phyloP scores from a whole-genome alignment of 2,329 filamentous ascomycete genomes.

The Pseudogymnoascus sp. region DNA sequence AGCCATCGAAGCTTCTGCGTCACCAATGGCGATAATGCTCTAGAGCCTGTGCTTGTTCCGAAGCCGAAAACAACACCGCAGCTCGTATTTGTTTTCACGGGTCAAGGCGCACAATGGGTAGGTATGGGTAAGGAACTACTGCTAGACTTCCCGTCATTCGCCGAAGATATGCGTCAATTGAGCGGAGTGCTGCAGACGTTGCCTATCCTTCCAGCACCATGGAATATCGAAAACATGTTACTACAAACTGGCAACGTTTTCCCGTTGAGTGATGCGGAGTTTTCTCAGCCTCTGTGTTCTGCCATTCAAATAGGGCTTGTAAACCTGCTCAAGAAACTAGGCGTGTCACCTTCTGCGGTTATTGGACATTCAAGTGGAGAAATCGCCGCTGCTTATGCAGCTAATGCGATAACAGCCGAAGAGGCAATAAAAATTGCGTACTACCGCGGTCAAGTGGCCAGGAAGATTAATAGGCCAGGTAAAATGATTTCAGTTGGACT shows the following conservation, averaged over 20 bases:
- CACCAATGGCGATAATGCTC: neutral
- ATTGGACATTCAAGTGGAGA: constrained; percentile 36
- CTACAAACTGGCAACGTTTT: constrained; percentile 22
- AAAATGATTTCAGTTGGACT: constrained; percentile 17
- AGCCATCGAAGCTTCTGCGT: constrained; percentile 9
- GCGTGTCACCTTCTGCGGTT: constrained; percentile 27
- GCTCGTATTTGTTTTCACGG: constrained; percentile 20
- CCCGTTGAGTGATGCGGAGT: constrained; percentile 37
- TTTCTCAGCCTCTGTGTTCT: constrained; percentile 19
- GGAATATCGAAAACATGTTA: neutral
- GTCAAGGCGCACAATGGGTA: constrained; percentile 22
- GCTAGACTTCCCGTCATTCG: neutral
- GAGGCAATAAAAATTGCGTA: constrained; percentile 16
- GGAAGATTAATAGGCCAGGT: neutral
- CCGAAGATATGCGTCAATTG: constrained; percentile 1
- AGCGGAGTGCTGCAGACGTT: neutral
- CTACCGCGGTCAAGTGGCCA: constrained; percentile 13
- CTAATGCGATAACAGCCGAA: neutral
- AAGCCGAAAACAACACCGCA: neutral
- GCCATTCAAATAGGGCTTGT: constrained; percentile 21
- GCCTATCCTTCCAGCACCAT: neutral
- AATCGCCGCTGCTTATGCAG: constrained; percentile 36
- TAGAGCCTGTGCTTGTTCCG: neutral
- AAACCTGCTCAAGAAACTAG: constrained; percentile 18
- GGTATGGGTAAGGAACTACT: constrained; percentile 17